Conservation (phyloP, 2,329 filamentous ascomycete genomes). For the Claviceps maximensis region DNA sequence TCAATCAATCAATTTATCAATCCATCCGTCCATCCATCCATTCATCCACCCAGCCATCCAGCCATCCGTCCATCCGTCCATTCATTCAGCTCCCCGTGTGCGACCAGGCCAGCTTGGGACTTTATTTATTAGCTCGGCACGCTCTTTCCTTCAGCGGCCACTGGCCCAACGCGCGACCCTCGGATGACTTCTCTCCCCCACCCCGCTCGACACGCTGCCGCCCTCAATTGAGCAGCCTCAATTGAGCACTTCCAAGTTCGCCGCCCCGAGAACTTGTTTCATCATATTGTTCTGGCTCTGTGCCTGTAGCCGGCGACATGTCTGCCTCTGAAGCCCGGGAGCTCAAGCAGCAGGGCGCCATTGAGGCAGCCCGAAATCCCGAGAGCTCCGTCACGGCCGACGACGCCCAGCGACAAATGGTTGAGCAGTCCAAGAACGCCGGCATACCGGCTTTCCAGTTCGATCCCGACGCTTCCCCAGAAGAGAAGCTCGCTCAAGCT, state of each 20-base stretch:
- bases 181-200: constrained; percentile 7
- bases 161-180: constrained; percentile 2
- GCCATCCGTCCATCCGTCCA: neutral
- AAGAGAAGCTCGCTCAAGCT: constrained; percentile 73
- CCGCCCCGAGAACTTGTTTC: neutral
- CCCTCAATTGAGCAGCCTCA: constrained; percentile 7
- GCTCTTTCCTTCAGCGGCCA: no score
- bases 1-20: no score
- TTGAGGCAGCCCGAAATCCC: constrained; percentile 65
- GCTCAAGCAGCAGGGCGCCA: constrained; percentile 67
- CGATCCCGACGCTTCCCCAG: constrained; percentile 68
- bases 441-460: constrained; percentile 75
- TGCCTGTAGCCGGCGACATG: constrained; percentile 15
- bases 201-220: neutral
- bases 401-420: constrained; percentile 58
- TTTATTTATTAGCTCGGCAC: neutral
- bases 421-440: constrained; percentile 65
- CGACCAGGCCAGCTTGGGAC: neutral
- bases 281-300: neutral
- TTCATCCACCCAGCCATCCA: no score
- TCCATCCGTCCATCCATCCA: no score
- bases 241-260: constrained; percentile 4
- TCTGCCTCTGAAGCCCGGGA: constrained; percentile 34
- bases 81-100: neutral
- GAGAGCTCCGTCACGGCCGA: constrained; percentile 53